Evolutionary conservation across 345 rosid genomes (phyloP), one percentile per base, ranked within the genome.

Genomic region (Eutrema japonicum): DNA sequence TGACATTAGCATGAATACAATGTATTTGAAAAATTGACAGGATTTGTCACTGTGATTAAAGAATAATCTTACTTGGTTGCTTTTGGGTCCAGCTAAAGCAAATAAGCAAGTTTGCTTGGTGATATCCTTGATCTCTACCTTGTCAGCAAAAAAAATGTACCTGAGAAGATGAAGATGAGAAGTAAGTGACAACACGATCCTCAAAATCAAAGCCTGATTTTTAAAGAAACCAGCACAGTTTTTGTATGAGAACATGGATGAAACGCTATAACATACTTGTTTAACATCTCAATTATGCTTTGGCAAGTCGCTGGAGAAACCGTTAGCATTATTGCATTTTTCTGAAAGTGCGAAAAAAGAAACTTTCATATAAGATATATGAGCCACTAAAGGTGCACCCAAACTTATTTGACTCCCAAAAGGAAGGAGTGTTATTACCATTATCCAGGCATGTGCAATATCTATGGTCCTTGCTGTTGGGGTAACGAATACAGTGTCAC

Each of bases 401-500:
- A 56, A 43, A 58, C 36, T 58, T 5, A 37, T 18, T 14, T 13
- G 38, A 49, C n/a, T 18, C 65, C 55, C 60, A 33, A 2, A 68
- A 35, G 57, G 51, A 27, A 68, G 29, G 46, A 37, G 10, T 36
- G 10, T 69, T 6, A 18, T 62, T 85, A 93, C 98, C 98, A 89
- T 90, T 72, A 87, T 62, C 98, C 98, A 93, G 40, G 93, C 86
- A 79, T 85, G 83, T 52, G 89, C 96, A 82, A 93, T 82, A 73
- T 93, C 98, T 7, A 93, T 85, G 9, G 92, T 93, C 68, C 96
- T 80, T 26, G 98, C 98, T 32, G 98, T 93, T 70, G 98, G 88
- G 11, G 98, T 86, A 76, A 88, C 89, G 50, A 93, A 90, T 46
- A 85, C 92, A 37, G 98, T 87, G 78, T 93, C 96, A 72, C 98